phyloP scores from a whole-genome alignment of 176 grass and related monocot species.

The Carex scoparia region DNA sequence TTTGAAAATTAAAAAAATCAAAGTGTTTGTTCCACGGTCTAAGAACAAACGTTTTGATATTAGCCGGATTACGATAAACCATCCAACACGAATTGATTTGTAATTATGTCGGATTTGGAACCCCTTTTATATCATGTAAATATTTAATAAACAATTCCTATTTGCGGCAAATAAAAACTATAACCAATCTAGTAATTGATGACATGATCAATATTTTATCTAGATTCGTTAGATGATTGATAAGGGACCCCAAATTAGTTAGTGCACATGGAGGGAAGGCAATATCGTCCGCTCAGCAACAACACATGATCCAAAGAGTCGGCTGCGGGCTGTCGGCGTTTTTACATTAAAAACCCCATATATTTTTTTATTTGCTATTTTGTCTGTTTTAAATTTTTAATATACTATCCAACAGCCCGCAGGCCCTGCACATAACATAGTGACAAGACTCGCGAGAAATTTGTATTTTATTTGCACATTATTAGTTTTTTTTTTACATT shows the following conservation, averaged over 20 bases:
- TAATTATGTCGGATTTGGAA: neutral
- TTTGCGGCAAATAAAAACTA: neutral
- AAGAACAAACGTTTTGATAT: too few relatives aligned
- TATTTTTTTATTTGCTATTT: neutral
- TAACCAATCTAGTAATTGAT: neutral
- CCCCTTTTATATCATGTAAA: neutral
- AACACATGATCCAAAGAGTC: conserved; percentile 1
- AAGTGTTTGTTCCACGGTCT: too few relatives aligned
- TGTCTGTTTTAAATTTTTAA: neutral
- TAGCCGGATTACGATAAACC: too few relatives aligned
- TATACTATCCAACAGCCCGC: neutral
- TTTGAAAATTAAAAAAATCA: too few relatives aligned
- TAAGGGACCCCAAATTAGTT: neutral
- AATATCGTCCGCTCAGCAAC: neutral
- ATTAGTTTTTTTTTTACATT: too few relatives aligned
- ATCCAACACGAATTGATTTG: neutral
- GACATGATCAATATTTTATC: neutral
- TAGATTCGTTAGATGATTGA: conserved; percentile 1
- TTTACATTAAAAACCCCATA: neutral
- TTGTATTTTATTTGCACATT: too few relatives aligned
- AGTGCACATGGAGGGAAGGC: conserved; percentile 4
- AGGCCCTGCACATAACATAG: too few relatives aligned
- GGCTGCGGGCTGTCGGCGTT: neutral
- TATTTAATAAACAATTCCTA: neutral
- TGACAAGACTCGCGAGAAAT: too few relatives aligned